Conservation (phyloP, 2,329 filamentous ascomycete genomes). For the Talaromyces sp. region DNA sequence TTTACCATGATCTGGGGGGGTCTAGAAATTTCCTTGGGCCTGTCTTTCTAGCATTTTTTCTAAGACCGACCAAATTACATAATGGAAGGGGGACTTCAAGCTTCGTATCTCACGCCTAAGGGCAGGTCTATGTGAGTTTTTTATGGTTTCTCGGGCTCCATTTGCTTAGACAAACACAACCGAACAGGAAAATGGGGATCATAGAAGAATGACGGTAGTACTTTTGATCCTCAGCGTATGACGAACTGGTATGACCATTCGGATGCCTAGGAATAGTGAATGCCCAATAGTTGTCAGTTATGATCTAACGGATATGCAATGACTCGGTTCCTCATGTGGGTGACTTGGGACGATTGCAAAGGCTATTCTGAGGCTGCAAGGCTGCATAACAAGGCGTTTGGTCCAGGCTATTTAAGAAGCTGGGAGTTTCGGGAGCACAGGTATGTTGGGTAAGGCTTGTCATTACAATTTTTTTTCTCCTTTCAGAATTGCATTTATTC, state of each 20-base stretch:
- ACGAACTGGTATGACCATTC: conserved; percentile 14
- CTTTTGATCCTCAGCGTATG: not conserved
- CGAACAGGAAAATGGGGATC: not conserved
- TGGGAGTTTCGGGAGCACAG: not conserved
- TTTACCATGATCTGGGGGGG: not conserved
- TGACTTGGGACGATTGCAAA: not conserved
- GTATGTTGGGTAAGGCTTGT: not conserved
- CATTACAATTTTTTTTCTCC: not conserved
- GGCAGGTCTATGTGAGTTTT: not conserved
- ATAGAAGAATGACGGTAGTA: not conserved
- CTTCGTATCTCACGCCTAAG: not conserved
- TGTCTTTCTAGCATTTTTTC: not conserved
- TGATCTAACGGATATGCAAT: not conserved
- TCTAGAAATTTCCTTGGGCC: not conserved
- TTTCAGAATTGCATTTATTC: too few species aligned
- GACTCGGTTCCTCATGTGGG: not conserved
- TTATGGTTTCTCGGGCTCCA: not conserved
- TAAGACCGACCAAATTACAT: not conserved
- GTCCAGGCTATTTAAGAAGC: not conserved
- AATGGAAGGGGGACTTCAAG: not conserved
- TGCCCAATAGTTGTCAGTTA: not conserved
- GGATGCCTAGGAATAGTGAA: conserved; percentile 9
- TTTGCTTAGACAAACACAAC: not conserved
- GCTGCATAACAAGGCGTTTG: conserved; percentile 5
- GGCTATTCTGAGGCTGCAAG: not conserved